These are phyloP conservation scores for Boletus rufocinnamomeus DNA, from an alignment of 768 basidiomycete genomes.

Conservation along the genomic window DNA sequence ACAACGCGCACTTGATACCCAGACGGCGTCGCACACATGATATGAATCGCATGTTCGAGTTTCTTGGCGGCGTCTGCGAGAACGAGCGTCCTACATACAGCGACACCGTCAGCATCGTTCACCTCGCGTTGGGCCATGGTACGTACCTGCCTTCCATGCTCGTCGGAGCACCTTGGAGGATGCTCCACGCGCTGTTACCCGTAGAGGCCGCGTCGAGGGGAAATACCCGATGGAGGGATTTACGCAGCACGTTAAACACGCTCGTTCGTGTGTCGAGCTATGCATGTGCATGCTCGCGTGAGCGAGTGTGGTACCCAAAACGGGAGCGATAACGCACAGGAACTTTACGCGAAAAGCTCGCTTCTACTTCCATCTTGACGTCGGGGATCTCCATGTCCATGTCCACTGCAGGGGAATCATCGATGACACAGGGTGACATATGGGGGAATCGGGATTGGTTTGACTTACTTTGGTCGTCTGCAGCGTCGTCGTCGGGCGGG, in stretches of 20 bases:
- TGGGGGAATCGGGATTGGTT: too few species aligned
- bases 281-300: neutral
- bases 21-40: slow-evolving; percentile 49
- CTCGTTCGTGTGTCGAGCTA: slow-evolving; percentile 40
- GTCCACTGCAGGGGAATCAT: slow-evolving; percentile 1
- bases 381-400: slow-evolving; percentile 29
- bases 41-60: slow-evolving; percentile 50
- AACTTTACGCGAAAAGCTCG: slow-evolving; percentile 44
- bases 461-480: slow-evolving; percentile 2
- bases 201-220: slow-evolving; percentile 5
- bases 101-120: neutral
- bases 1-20: slow-evolving; percentile 49
- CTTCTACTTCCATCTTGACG: slow-evolving; percentile 40
- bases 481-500: neutral
- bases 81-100: slow-evolving; percentile 42
- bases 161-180: slow-evolving; percentile 16
- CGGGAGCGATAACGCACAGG: slow-evolving; percentile 30
- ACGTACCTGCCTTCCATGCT: slow-evolving; percentile 28
- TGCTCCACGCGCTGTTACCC: slow-evolving; percentile 32
- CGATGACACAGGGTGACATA: neutral
- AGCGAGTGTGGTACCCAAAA: neutral
- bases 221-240: slow-evolving; percentile 35
- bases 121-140: neutral
- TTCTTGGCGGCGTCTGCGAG: slow-evolving; percentile 45
- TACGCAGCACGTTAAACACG: slow-evolving; percentile 42